Percentiles rank a stretch among this genome's conserved stretches.
phyloP scores from a whole-genome alignment of 441 rosid species.

The Pelargonium australe region DNA sequence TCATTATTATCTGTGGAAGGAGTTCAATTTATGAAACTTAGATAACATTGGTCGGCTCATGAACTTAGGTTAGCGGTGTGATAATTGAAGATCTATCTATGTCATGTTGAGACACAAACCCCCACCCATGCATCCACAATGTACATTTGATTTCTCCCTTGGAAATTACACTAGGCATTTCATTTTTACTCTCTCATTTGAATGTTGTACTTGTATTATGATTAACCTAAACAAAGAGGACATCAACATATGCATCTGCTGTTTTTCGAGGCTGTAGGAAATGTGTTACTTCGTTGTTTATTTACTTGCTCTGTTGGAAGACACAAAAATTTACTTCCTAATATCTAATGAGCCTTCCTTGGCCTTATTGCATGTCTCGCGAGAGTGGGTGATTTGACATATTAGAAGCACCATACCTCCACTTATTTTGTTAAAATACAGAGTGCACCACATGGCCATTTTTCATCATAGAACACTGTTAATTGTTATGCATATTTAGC shows the following conservation, averaged over 20 bases:
- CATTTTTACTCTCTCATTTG: not conserved
- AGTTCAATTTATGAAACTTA: not conserved
- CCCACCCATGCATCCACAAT: not conserved
- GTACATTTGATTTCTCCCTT: not conserved
- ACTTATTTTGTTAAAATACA: not conserved
- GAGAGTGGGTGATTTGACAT: not conserved
- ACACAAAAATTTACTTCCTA: not conserved
- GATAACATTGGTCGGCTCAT: not conserved
- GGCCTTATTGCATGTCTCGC: not conserved
- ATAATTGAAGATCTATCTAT: not conserved
- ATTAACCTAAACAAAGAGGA: not conserved
- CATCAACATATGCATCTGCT: not conserved
- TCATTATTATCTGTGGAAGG: not conserved
- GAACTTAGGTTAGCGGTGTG: not conserved
- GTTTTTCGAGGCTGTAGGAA: not conserved
- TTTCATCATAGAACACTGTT: not conserved
- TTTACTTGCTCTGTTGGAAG: not conserved
- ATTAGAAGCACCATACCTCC: not conserved
- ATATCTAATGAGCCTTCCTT: not conserved
- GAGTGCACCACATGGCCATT: not conserved
- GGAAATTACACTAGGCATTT: not conserved
- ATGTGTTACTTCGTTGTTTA: not conserved
- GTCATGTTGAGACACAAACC: not conserved
- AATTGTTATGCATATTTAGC: not conserved
- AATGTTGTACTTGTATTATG: not conserved